phyloP scores from a whole-genome alignment of 805 yeast genomes.

The Teunomyces panamensis region DNA sequence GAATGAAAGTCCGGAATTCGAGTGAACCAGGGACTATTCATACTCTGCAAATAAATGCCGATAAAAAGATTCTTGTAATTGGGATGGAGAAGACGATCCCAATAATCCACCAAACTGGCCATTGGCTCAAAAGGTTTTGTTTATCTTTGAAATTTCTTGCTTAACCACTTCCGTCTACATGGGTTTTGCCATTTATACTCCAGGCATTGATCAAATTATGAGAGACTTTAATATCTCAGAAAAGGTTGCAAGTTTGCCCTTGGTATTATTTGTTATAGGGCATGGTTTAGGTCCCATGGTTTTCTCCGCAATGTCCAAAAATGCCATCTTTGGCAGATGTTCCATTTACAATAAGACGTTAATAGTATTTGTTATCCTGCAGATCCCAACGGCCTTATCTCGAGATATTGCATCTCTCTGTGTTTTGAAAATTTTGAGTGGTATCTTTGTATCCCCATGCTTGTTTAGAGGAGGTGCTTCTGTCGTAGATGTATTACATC shows the following conservation, averaged over 20 bases:
- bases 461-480: conserved; percentile 60
- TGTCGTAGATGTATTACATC: conserved; percentile 45
- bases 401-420: conserved; percentile 49
- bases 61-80: conserved; percentile 29
- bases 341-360: conserved; percentile 46
- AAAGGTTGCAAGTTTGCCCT: conserved; percentile 48
- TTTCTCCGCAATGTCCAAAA: conserved; percentile 58
- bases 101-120: conserved; percentile 62
- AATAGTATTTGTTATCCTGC: conserved; percentile 47
- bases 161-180: conserved; percentile 52
- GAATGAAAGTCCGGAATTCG: background rate
- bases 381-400: conserved; percentile 54
- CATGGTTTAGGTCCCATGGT: conserved; percentile 61
- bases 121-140: conserved; percentile 31
- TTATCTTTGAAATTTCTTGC: conserved; percentile 39
- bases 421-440: conserved; percentile 50
- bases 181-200: conserved; percentile 56
- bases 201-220: conserved; percentile 44
- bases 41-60: background rate
- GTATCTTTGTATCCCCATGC: conserved; percentile 55
- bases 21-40: background rate
- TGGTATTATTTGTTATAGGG: conserved; percentile 55
- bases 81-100: conserved; percentile 49
- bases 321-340: conserved; percentile 52
- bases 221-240: conserved; percentile 44